Evolutionary conservation across 2,329 filamentous ascomycete species (phyloP).

Genomic region (Colletotrichum simmondsii): DNA sequence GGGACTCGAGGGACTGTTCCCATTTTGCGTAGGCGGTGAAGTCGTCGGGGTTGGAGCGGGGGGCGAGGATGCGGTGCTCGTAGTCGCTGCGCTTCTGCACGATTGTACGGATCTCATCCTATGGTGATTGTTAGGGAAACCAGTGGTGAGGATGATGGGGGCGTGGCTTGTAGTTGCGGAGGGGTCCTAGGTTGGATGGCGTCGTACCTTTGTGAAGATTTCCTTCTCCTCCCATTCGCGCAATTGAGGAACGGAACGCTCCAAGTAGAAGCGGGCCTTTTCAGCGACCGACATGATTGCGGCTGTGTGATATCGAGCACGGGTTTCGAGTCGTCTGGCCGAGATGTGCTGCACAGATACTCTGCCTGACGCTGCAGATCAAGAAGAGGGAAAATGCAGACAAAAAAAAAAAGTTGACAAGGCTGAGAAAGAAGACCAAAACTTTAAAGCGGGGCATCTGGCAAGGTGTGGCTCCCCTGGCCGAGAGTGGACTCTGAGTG

Average conservation of each 20-base stretch:
- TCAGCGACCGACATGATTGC: slow-evolving; percentile 71
- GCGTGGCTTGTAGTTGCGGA: slow-evolving; percentile 33
- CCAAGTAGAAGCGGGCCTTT: slow-evolving; percentile 94
- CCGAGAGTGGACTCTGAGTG: background rate
- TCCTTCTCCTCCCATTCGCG: slow-evolving; percentile 92
- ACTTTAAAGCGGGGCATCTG: slow-evolving; percentile 19
- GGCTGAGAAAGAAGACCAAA: slow-evolving; percentile 30
- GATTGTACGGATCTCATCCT: slow-evolving; percentile 92
- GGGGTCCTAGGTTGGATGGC: too few species aligned
- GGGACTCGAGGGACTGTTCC: slow-evolving; percentile 76
- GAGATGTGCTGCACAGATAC: background rate
- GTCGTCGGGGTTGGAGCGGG: slow-evolving; percentile 80
- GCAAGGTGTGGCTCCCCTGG: background rate
- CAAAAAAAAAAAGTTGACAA: slow-evolving; percentile 37
- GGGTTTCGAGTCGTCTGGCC: background rate
- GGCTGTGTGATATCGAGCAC: background rate
- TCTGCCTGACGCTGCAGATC: slow-evolving; percentile 3
- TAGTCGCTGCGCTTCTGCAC: slow-evolving; percentile 92
- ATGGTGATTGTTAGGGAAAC: slow-evolving; percentile 9
- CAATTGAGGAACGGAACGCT: slow-evolving; percentile 91
- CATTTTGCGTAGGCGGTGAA: slow-evolving; percentile 85
- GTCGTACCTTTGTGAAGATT: slow-evolving; percentile 80
- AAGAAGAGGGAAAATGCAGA: background rate
- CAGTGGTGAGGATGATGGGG: slow-evolving; percentile 10
- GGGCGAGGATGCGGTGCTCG: slow-evolving; percentile 89